phyloP scores from a whole-genome alignment of 1,284 basidiomycete genomes.

The Phellinidium pouzarii region DNA sequence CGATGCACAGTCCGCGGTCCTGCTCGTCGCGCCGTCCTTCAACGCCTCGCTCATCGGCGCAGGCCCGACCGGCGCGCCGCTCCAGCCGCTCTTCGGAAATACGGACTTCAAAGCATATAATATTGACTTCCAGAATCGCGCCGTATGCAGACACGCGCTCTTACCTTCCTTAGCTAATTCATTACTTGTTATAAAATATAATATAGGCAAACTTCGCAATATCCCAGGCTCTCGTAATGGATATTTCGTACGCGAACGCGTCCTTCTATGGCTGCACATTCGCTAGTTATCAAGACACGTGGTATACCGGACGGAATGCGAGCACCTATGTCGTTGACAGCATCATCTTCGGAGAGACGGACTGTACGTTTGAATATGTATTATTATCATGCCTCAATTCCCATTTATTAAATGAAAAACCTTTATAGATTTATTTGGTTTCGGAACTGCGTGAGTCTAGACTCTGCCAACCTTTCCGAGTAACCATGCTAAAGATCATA shows the following conservation, averaged over 20 bases:
- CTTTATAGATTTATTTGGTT: slow-evolving; percentile 45
- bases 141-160: slow-evolving; percentile 33
- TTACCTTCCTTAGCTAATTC: neutral
- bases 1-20: slow-evolving; percentile 48
- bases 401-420: slow-evolving; percentile 21
- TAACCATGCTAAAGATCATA: neutral
- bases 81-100: slow-evolving; percentile 49
- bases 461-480: neutral
- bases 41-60: slow-evolving; percentile 48
- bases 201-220: slow-evolving; percentile 49
- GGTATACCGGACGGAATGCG: slow-evolving; percentile 54
- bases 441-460: slow-evolving; percentile 45
- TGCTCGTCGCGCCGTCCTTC: slow-evolving; percentile 44
- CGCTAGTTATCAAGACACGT: slow-evolving; percentile 59
- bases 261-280: slow-evolving; percentile 65
- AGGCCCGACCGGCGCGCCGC: slow-evolving; percentile 47
- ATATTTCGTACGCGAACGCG: slow-evolving; percentile 55
- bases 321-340: slow-evolving; percentile 58
- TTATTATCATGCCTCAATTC: neutral
- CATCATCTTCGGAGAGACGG: slow-evolving; percentile 55
- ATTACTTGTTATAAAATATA: neutral
- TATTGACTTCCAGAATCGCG: slow-evolving; percentile 60
- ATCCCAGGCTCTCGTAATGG: slow-evolving; percentile 52
- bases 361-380: slow-evolving; percentile 38
- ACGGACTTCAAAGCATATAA: slow-evolving; percentile 59